Base-by-base conservation (phyloP, 1,284 basidiomycete species). In the Puccinia polysora region DNA sequence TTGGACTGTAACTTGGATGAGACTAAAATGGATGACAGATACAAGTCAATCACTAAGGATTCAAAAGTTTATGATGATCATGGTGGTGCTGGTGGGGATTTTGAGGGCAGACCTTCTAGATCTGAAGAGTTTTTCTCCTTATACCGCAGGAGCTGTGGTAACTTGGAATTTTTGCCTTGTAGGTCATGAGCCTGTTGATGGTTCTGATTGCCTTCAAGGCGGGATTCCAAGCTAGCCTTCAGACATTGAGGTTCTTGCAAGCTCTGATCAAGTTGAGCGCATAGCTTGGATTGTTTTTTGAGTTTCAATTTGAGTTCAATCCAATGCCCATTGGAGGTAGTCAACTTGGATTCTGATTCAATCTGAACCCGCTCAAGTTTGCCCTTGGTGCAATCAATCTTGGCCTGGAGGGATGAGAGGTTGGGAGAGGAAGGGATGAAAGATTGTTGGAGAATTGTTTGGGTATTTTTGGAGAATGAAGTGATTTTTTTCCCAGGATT, bases 321-420 rank as follows among this genome's bases (percentile, higher is more conserved):
- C 14, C 25, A 34, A 5, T 49, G 68, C 32, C 30, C 36, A 40
- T 60, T 52, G 0, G 68, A 49, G 1, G 45, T 45, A 34, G 60
- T 60, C 25, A 70, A 49, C n/a, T 60, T 58, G 7, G 68, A 49
- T 43, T 70, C 68, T 0, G 56, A 62, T 53, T 70, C 68, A 47
- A 70, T 70, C 23, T 70, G 56, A 28, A 70, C 25, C 7, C 68
- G 56, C 18, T 30, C 47, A 4, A 70, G 45, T 43, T 70, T 47
- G 30, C 56, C 28, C n/a, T 62, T 60, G 30, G 56, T 45, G 18
- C 52, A 32, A 43, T 70, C 68, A 23, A 70, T 43, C 47, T 60
- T 30, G 4, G 47, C 30, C 20, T 62, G 43, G 20, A 70, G 58
- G 2, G 18, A 40, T 28, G 67, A n/a, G 15, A 67, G 15, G n/a